Evolutionary conservation across 2,329 filamentous ascomycete genomes (phyloP).

Genomic region (Fusarium sp.): DNA sequence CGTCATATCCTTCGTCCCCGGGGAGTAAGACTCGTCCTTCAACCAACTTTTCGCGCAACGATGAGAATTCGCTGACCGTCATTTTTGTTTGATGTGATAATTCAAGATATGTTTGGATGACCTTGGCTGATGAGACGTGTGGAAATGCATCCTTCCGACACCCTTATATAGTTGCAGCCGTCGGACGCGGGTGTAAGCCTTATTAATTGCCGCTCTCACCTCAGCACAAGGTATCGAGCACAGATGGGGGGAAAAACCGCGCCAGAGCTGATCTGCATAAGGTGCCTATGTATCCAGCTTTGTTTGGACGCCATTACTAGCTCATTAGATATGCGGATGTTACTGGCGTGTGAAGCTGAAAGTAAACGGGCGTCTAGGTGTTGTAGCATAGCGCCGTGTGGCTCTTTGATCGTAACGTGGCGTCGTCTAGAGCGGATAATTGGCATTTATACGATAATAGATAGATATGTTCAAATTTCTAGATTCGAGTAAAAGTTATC

Average conservation of each 20-base stretch:
- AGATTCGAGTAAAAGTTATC: background rate
- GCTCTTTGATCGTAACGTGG: background rate
- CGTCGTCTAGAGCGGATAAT: conserved; percentile 1
- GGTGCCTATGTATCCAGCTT: background rate
- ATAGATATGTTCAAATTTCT: background rate
- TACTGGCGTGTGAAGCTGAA: conserved; percentile 2
- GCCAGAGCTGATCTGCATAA: too few relatives aligned
- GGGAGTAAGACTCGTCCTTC: conserved; percentile 53
- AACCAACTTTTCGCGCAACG: conserved; percentile 38
- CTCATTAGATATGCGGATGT: conserved; percentile 12
- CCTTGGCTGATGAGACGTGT: background rate
- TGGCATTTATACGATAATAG: background rate
- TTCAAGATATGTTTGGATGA: background rate
- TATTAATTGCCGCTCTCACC: background rate
- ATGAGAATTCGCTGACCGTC: conserved; percentile 34
- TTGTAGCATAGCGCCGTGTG: conserved; percentile 5
- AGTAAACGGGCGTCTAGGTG: conserved; percentile 1
- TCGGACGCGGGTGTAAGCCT: background rate
- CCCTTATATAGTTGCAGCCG: conserved; percentile 18
- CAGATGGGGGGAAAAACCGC: too few relatives aligned
- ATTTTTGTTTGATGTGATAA: conserved; percentile 18
- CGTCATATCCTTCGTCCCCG: conserved; percentile 52
- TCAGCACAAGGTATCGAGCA: conserved; percentile 7
- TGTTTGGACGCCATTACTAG: background rate
- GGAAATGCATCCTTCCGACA: background rate